Conservation (phyloP, 2,329 filamentous ascomycete species). For the Talaromyces sp. region DNA sequence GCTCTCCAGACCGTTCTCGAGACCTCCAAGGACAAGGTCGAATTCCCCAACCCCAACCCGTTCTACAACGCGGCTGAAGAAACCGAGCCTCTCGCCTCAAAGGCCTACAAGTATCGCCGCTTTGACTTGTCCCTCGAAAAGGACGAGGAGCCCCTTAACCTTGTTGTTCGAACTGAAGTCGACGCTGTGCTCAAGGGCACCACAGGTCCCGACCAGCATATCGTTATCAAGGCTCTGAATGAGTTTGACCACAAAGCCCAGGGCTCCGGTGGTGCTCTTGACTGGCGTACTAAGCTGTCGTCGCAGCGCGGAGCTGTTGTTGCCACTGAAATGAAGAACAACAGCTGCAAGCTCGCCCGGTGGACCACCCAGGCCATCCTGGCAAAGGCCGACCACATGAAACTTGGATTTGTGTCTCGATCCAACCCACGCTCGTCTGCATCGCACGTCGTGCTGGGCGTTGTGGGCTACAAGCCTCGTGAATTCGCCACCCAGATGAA, state of each 20-base stretch:
- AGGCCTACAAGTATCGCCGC: constrained; percentile 96
- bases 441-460: constrained; percentile 90
- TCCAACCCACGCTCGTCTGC: constrained; percentile 87
- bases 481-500: constrained; percentile 99
- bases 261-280: constrained; percentile 86
- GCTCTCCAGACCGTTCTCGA: constrained; percentile 91
- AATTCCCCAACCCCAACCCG: constrained; percentile 84
- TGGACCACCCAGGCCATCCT: constrained; percentile 98
- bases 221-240: constrained; percentile 94
- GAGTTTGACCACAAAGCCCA: constrained; percentile 99
- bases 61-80: constrained; percentile 96
- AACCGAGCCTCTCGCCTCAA: constrained; percentile 87
- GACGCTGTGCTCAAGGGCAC: constrained; percentile 95
- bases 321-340: constrained; percentile 99
- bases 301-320: constrained; percentile 95
- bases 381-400: constrained; percentile 96
- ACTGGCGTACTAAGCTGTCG: constrained; percentile 94
- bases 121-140: constrained; percentile 90
- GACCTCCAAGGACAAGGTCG: constrained; percentile 68
- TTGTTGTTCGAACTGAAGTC: constrained; percentile 90
- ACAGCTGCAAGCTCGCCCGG: constrained; percentile 94
- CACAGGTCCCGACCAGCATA: constrained; percentile 81
- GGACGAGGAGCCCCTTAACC: constrained; percentile 87
- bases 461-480: constrained; percentile 94
- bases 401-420: constrained; percentile 95